These are phyloP conservation scores for Pneumocystis murina DNA, from an alignment of 1,139 yeast species.

Conservation along the genomic window DNA sequence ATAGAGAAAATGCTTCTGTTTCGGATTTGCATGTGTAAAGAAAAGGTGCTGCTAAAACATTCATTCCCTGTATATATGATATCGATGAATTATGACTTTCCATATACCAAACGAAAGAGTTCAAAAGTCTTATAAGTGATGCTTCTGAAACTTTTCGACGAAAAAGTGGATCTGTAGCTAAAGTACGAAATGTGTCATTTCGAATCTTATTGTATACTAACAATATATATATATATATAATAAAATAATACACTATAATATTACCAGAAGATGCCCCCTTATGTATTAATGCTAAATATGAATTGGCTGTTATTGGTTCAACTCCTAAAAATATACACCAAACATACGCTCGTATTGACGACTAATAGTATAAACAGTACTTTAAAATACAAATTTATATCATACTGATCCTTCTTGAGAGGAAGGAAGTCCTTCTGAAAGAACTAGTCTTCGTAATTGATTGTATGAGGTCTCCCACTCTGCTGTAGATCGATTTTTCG, in stretches of 20 bases:
- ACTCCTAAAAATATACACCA: slow-evolving; percentile 69
- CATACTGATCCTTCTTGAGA: background rate
- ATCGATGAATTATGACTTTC: slow-evolving; percentile 15
- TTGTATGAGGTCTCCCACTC: background rate
- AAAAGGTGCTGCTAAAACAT: slow-evolving; percentile 74
- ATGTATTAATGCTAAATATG: slow-evolving; percentile 41
- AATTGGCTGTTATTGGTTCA: slow-evolving; percentile 37
- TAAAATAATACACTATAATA: background rate
- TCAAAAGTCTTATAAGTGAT: slow-evolving; percentile 50
- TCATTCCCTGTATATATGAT: slow-evolving; percentile 81
- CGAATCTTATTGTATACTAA: slow-evolving; percentile 49
- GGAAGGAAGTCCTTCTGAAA: background rate
- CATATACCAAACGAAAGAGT: slow-evolving; percentile 50
- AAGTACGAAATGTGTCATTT: slow-evolving; percentile 76
- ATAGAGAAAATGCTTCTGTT: slow-evolving; percentile 68
- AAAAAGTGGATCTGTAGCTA: slow-evolving; percentile 59
- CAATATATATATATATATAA: background rate
- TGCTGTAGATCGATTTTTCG: background rate
- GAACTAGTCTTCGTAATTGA: background rate
- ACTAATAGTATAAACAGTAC: background rate
- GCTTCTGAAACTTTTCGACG: slow-evolving; percentile 54
- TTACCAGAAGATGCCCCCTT: slow-evolving; percentile 37
- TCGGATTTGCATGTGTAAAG: slow-evolving; percentile 65
- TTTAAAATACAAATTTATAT: background rate
- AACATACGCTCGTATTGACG: slow-evolving; percentile 39